Evolutionary conservation across 2,329 filamentous ascomycete species (phyloP), one percentile per base, ranked within the genome.

Genomic region (Colletotrichum tofieldiae): DNA sequence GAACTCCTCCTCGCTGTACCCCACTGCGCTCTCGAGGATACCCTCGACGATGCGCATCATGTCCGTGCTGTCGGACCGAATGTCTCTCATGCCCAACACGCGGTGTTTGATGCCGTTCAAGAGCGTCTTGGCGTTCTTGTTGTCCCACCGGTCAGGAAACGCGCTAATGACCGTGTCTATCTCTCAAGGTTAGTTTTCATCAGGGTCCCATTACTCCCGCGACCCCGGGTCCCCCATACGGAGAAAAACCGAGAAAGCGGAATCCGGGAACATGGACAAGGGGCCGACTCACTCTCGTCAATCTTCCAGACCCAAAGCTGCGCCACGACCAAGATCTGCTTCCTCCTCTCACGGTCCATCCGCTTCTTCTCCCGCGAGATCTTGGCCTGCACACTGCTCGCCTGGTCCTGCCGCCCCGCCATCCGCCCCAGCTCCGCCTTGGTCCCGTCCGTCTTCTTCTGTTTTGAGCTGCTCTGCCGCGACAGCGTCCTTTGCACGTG

Each of bases 291-390:
- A 74, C 73, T 65, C 61, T 75, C 73, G 20, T 75, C 73, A 49
- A 75, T 74, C 58, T 59, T 62, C 73, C 73, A 75, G 14, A 75
- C 55, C 73, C 73, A 74, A 69, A 76, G 74, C 56, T 80, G 77
- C 47, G 76, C 65, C 64, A 75, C 73, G 68, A 74, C 79, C 52
- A 77, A 67, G 18, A 71, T 73, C 60, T 82, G 81, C 73, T 75
- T 82, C 64, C 76, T 65, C 69, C 56, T 61, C 51, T 80, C 78
- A 32, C 80, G 78, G 73, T 73, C 75, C 35, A 74, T 61, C 45
- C 68, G 45, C 52, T 47, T 70, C 73, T 49, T 71, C 71, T 71
- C 73, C 55, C 65, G 18, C 16, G 65, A 65, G 5, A 70, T 65
- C 62, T 71, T 66, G 32, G 72, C 73, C 59, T 73, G 64, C 26